Conservation (phyloP, 148 eudicot genomes). For the Fallopia convolvulus region DNA sequence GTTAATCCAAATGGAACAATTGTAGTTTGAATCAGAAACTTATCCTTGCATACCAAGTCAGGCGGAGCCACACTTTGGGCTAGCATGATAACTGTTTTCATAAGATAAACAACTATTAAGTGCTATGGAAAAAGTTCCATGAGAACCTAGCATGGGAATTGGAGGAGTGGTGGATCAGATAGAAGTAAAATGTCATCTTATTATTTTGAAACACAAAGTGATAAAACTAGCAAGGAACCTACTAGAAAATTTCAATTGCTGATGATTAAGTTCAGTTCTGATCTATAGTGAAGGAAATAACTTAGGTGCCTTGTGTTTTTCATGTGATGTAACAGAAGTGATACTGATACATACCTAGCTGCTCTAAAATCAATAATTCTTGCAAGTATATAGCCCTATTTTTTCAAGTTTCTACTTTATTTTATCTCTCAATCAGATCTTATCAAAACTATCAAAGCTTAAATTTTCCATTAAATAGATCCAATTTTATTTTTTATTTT, state of each 20-base stretch:
- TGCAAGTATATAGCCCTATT: not conserved
- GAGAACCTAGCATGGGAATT: not conserved
- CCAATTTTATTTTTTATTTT: not conserved
- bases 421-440: not conserved
- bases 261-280: not conserved
- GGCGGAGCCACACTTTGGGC: constrained; percentile 52
- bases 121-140: not conserved
- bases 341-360: not conserved
- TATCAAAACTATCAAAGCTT: not conserved
- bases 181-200: not conserved
- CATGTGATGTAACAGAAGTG: not conserved
- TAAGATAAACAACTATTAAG: not conserved
- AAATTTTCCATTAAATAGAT: not conserved
- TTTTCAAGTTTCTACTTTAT: not conserved
- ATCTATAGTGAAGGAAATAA: not conserved
- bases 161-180: not conserved
- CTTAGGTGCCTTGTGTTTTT: no score
- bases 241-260: not conserved
- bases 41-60: constrained; percentile 88
- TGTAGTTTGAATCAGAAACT: constrained; percentile 80
- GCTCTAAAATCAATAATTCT: not conserved
- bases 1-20: constrained; percentile 61
- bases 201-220: not conserved
- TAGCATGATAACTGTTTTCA: constrained; percentile 76
- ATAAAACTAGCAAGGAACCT: not conserved